Percentiles rank a stretch among this genome's conserved stretches.
These are phyloP conservation scores for Apiospora hydei DNA, from an alignment of 2,329 filamentous ascomycete genomes.

Conservation along the genomic window DNA sequence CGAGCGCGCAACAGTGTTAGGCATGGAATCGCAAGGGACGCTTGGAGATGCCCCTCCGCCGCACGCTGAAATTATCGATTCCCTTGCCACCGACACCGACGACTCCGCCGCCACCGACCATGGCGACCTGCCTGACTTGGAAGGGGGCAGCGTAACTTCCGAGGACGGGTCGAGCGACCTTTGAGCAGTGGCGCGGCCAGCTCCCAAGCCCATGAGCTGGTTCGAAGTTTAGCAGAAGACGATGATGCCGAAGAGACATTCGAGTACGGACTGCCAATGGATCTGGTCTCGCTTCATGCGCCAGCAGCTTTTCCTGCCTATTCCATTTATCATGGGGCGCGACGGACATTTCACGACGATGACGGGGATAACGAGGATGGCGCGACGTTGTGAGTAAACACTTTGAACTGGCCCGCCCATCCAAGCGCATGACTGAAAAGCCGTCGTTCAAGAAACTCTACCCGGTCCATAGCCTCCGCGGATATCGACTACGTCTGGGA, in stretches of 20 bases:
- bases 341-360: constrained; percentile 9
- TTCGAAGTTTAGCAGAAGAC: constrained; percentile 32
- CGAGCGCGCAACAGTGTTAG: constrained; percentile 14
- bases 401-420: background rate
- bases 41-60: background rate
- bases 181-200: constrained; percentile 39
- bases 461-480: constrained; percentile 56
- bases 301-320: constrained; percentile 47
- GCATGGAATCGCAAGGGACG: constrained; percentile 14
- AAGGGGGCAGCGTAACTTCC: constrained; percentile 17
- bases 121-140: constrained; percentile 22
- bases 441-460: constrained; percentile 42
- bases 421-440: constrained; percentile 17
- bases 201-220: constrained; percentile 26
- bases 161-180: constrained; percentile 35
- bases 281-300: constrained; percentile 54
- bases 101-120: background rate
- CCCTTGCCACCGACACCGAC: background rate
- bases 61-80: background rate
- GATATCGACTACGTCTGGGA: constrained; percentile 65
- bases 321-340: constrained; percentile 28
- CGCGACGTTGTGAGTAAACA: constrained; percentile 49
- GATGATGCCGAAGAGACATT: constrained; percentile 33
- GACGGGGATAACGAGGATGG: constrained; percentile 37
- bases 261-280: constrained; percentile 35